Percentiles rank a stretch among this genome's conserved stretches.
Conservation (phyloP, 2,329 filamentous ascomycete species). For the Pseudofabraea citricarpa region DNA sequence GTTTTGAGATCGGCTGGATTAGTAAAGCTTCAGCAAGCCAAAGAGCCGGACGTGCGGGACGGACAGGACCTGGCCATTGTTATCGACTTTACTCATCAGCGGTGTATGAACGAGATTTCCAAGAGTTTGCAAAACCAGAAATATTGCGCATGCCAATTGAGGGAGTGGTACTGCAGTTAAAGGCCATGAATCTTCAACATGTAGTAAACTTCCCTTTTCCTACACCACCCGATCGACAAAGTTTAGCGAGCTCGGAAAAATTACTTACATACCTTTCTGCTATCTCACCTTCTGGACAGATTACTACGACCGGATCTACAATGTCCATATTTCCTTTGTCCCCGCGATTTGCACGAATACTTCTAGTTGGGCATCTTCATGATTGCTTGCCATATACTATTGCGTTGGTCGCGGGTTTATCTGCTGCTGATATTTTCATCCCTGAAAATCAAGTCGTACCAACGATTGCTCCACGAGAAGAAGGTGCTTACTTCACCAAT, state of each 20-base stretch:
- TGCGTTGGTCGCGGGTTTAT: conserved; percentile 81
- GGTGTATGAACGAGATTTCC: conserved; percentile 85
- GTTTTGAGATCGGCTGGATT: conserved; percentile 93
- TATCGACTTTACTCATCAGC: conserved; percentile 93
- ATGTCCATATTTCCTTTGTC: conserved; percentile 88
- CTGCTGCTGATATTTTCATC: conserved; percentile 83
- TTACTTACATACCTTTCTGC: conserved; percentile 83
- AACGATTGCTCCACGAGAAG: conserved; percentile 40
- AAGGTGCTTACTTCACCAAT: conserved; percentile 53
- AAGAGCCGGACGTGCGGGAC: conserved; percentile 85
- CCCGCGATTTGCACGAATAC: conserved; percentile 84
- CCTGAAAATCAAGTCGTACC: conserved; percentile 74
- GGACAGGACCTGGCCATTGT: conserved; percentile 93
- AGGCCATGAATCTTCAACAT: conserved; percentile 86
- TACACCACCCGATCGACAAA: conserved; percentile 74
- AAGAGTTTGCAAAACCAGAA: conserved; percentile 82
- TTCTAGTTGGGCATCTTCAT: conserved; percentile 81
- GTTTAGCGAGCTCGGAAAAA: conserved; percentile 78
- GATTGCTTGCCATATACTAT: conserved; percentile 81
- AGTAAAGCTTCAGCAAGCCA: conserved; percentile 95
- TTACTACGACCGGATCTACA: conserved; percentile 76
- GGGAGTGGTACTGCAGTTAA: conserved; percentile 86
- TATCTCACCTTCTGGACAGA: conserved; percentile 63
- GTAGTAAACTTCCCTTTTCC: conserved; percentile 96
- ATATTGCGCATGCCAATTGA: conserved; percentile 89